A percentile compares a stretch with the other conserved stretches of the same genome.
These are phyloP conservation scores for Lactifluus volemus DNA, from an alignment of 768 basidiomycete genomes.

Conservation along the genomic window DNA sequence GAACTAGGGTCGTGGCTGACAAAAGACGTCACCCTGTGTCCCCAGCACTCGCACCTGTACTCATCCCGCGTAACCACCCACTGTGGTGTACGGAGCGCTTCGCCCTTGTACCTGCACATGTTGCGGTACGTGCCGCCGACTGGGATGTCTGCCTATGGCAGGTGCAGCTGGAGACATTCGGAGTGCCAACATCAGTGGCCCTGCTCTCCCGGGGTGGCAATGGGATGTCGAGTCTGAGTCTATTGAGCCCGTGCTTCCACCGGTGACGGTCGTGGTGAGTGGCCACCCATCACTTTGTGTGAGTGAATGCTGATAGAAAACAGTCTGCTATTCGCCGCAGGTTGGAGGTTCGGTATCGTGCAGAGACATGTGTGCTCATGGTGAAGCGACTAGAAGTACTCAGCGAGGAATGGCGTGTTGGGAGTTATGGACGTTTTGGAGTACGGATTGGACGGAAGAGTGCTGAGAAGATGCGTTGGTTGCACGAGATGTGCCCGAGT, in stretches of 20 bases:
- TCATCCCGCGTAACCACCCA: slow-evolving; percentile 35
- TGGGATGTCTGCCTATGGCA: slow-evolving; percentile 66
- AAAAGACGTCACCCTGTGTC: slow-evolving; percentile 32
- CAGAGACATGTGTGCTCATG: slow-evolving; percentile 45
- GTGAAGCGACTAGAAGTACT: slow-evolving; percentile 34
- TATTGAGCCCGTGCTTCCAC: not conserved
- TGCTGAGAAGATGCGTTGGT: slow-evolving; percentile 42
- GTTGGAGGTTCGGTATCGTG: slow-evolving; percentile 39
- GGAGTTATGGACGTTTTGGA: not conserved
- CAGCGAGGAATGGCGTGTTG: slow-evolving; percentile 21
- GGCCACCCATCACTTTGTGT: slow-evolving; percentile 1
- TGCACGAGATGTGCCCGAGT: slow-evolving; percentile 47
- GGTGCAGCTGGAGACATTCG: slow-evolving; percentile 47
- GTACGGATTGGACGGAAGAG: slow-evolving; percentile 27
- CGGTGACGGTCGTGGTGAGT: slow-evolving; percentile 1
- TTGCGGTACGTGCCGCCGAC: slow-evolving; percentile 37
- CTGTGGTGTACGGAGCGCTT: slow-evolving; percentile 58
- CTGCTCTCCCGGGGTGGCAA: slow-evolving; percentile 21
- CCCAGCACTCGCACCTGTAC: slow-evolving; percentile 34
- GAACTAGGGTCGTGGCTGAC: slow-evolving; percentile 20
- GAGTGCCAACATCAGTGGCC: slow-evolving; percentile 27
- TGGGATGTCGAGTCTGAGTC: slow-evolving; percentile 2
- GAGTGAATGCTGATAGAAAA: not conserved
- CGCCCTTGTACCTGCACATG: slow-evolving; percentile 27
- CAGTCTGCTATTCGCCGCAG: slow-evolving; percentile 38